phyloP scores from a whole-genome alignment of 345 rosid species.

The Eucalyptus tenuipes region DNA sequence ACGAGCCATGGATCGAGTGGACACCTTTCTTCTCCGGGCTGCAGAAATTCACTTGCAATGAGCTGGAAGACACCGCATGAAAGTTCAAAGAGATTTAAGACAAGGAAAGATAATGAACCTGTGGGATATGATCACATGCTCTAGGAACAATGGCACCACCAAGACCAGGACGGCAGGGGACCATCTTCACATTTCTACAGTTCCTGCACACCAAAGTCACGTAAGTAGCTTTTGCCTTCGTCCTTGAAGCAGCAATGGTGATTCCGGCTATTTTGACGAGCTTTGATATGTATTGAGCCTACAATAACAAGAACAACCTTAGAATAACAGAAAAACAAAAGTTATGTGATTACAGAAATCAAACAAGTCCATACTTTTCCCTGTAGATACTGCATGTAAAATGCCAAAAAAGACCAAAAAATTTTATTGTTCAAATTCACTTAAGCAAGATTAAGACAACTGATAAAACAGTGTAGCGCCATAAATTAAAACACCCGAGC shows the following conservation, averaged over 20 bases:
- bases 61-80: neutral
- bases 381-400: neutral
- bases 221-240: conserved; percentile 88
- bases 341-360: neutral
- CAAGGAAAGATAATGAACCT: conserved; percentile 28
- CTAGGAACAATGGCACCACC: conserved; percentile 97
- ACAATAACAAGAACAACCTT: neutral
- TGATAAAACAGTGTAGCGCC: neutral
- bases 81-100: neutral
- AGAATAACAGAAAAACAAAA: neutral
- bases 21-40: conserved; percentile 92
- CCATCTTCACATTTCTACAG: conserved; percentile 57
- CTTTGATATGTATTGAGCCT: conserved; percentile 89
- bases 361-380: neutral
- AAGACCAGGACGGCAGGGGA: conserved; percentile 91
- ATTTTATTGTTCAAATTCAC: neutral
- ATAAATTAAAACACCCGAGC: neutral
- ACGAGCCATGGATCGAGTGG: conserved; percentile 96
- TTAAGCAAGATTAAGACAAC: neutral
- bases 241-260: conserved; percentile 90
- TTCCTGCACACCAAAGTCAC: conserved; percentile 84
- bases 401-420: neutral
- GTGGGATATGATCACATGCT: conserved; percentile 83
- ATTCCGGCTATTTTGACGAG: conserved; percentile 85
- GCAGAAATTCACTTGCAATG: conserved; percentile 1